A percentile compares a stretch with the other conserved stretches of the same genome.
Conservation (phyloP, 2,329 filamentous ascomycete genomes). For the Nannizziopsis barbatae region DNA sequence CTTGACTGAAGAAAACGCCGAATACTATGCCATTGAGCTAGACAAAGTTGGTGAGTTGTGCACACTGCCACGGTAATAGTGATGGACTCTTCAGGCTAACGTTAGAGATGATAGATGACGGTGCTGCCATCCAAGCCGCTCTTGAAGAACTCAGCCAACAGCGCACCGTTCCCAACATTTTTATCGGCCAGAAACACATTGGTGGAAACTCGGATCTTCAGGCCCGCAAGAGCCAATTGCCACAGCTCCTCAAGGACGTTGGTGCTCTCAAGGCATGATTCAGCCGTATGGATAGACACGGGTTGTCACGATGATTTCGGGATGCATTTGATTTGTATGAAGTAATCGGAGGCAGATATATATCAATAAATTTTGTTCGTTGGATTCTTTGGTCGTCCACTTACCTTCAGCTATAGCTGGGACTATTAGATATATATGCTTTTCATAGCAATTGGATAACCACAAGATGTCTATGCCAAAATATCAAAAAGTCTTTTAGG, state of each 20-base stretch:
- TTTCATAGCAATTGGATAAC: too few relatives aligned
- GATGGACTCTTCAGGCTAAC: neutral
- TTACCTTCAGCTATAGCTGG: too few relatives aligned
- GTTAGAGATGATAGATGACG: conserved; percentile 53
- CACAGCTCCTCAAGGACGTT: conserved; percentile 51
- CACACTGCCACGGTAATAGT: conserved; percentile 3
- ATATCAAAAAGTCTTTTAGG: too few relatives aligned
- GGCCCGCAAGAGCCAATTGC: conserved; percentile 53
- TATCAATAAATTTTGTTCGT: too few relatives aligned
- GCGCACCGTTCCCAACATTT: conserved; percentile 89
- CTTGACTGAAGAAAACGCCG: conserved; percentile 57
- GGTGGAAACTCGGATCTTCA: conserved; percentile 90
- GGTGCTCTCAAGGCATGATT: conserved; percentile 43
- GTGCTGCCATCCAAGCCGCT: conserved; percentile 68
- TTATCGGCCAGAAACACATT: conserved; percentile 82
- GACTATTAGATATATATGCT: too few relatives aligned
- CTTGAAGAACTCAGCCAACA: conserved; percentile 71
- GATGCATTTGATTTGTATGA: neutral
- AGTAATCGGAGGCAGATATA: too few relatives aligned
- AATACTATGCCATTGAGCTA: conserved; percentile 67
- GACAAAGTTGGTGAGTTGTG: conserved; percentile 63
- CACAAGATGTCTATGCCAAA: too few relatives aligned
- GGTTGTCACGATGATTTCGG: neutral
- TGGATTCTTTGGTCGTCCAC: too few relatives aligned
- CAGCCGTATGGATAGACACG: neutral